A percentile compares a stretch with the other conserved stretches of the same genome.
Evolutionary conservation across 2,329 filamentous ascomycete species (phyloP).

Genomic region (Botrytis elliptica): DNA sequence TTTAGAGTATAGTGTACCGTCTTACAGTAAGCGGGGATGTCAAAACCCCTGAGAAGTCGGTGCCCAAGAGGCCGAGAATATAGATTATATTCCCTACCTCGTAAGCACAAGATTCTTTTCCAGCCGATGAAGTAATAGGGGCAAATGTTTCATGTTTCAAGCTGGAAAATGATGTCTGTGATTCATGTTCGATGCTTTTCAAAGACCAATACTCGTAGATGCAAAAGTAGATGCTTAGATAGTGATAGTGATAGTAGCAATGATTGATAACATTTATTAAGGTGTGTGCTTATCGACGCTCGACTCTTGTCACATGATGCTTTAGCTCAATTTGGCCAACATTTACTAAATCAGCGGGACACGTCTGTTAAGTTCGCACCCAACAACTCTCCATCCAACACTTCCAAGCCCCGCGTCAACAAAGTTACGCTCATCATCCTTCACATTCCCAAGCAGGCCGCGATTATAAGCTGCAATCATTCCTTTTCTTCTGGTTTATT

Average conservation of each 20-base stretch:
- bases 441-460: not conserved
- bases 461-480: not conserved
- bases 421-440: not conserved
- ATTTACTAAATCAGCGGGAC: not conserved
- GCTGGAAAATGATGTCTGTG: not conserved
- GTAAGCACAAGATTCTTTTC: not conserved
- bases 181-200: not conserved
- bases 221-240: not conserved
- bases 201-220: not conserved
- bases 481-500: not conserved
- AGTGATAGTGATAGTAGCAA: too few species aligned
- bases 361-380: not conserved
- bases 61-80: not conserved
- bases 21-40: constrained; percentile 10
- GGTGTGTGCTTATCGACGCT: not conserved
- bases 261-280: not conserved
- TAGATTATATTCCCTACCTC: not conserved
- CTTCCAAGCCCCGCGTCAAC: not conserved
- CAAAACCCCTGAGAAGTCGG: not conserved
- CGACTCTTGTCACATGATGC: not conserved
- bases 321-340: not conserved
- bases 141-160: not conserved
- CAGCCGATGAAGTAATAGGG: not conserved
- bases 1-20: not conserved
- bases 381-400: not conserved